Evolutionary conservation across 768 basidiomycete species (phyloP), one percentile per base, ranked within the genome.

Genomic region (Naganishia vishniacii): DNA sequence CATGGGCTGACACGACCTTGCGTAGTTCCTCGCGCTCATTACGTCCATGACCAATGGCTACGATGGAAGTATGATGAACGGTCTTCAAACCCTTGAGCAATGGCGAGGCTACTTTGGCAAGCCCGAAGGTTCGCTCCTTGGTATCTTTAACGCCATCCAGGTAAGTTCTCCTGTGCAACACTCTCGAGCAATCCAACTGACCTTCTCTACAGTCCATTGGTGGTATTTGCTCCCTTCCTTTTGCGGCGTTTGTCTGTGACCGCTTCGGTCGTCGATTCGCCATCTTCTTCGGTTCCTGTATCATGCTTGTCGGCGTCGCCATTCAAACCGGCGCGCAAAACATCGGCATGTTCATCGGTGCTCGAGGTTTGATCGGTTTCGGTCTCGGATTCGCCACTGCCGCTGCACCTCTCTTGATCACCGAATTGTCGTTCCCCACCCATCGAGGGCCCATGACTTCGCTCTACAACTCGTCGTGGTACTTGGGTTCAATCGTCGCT

Each of bases 391-490:
- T 86, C 48, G 61, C 72, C 81, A 83, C 83, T 26, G 85, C 84
- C 70, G 84, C 88, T 58, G 88, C 89, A 12, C 89, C 90, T 12
- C 83, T 91, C 81, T 78, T 91, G 79, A 84, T 91, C 61, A 86
- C 88, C 51, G 90, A 92, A 78, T 78, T 91, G n/a, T 82, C 89
- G 0, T 91, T 91, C 75, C 90, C 89, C 16, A 80, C 83, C 12
- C 86, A 92, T 77, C 88, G 90, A 69, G 86, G 85, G 15, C 84
- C 85, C 34, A 77, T 92, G 64, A 91, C 88, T 8, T 46, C 49
- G 40, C 61, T 58, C 34, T 88, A 85, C 75, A 88, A 89, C 76
- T 81, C 85, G 0, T 82, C 81, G 51, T 89, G 88, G 88, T 88
- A 88, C 73, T 70, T 85, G 37, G 88, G 88, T 11, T 85, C 85